phyloP scores from a whole-genome alignment of 345 rosid species.

The Populus simonii region DNA sequence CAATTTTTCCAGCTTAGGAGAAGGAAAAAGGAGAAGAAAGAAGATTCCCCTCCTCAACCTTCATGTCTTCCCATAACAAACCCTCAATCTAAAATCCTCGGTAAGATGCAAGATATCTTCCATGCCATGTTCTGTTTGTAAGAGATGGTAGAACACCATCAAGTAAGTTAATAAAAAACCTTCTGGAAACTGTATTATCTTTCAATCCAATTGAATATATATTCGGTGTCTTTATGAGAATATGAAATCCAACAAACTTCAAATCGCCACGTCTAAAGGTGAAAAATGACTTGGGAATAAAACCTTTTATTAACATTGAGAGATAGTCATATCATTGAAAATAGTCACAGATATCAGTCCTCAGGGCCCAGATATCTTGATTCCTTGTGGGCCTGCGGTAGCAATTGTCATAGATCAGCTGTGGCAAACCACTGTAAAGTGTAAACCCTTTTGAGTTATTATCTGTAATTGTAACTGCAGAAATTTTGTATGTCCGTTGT shows the following conservation, averaged over 20 bases:
- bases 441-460: too few relatives aligned
- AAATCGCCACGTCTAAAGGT: neutral
- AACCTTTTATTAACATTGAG: neutral
- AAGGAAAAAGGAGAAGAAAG: constrained; percentile 59
- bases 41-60: constrained; percentile 41
- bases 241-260: neutral
- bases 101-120: constrained; percentile 71
- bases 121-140: constrained; percentile 67
- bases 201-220: neutral
- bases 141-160: constrained; percentile 1
- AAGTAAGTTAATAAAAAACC: neutral
- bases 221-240: neutral
- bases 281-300: neutral
- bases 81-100: constrained; percentile 68
- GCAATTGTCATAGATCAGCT: neutral
- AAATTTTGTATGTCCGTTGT: neutral
- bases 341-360: neutral
- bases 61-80: constrained; percentile 48
- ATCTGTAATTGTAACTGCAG: neutral
- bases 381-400: neutral
- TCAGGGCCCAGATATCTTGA: neutral
- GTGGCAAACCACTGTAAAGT: neutral
- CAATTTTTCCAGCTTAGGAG: constrained; percentile 90
- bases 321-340: neutral
- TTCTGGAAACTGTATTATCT: neutral